phyloP scores from a whole-genome alignment of 306 rosid species.

The Lathyrus aphaca region DNA sequence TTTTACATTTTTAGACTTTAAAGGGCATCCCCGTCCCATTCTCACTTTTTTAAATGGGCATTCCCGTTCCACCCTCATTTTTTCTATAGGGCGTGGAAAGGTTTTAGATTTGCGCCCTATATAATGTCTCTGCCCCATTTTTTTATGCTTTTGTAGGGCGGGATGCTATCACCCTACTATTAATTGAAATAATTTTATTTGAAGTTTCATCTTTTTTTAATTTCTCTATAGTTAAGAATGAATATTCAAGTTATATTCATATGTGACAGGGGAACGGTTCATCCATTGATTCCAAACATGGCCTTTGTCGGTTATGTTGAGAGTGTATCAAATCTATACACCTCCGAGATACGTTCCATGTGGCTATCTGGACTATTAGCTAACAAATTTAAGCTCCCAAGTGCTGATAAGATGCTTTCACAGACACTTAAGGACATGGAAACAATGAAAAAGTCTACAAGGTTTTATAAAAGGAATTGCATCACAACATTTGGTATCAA shows the following conservation, averaged over 20 bases:
- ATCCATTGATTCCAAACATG: constrained; percentile 81
- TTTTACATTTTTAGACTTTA: too few relatives aligned
- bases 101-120: too few relatives aligned
- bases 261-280: constrained; percentile 64
- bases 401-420: constrained; percentile 61
- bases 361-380: constrained; percentile 65
- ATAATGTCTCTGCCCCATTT: too few relatives aligned
- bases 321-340: constrained; percentile 66
- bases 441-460: constrained; percentile 56
- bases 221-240: not conserved
- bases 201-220: not conserved
- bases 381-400: constrained; percentile 63
- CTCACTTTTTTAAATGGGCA: not conserved
- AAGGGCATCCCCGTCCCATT: too few relatives aligned
- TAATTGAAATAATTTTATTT: too few relatives aligned
- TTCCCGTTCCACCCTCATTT: too few relatives aligned
- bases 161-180: too few relatives aligned
- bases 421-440: constrained; percentile 54
- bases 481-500: constrained; percentile 69
- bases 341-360: constrained; percentile 68
- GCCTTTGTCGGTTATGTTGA: constrained; percentile 73
- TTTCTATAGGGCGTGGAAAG: too few relatives aligned
- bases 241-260: constrained; percentile 13
- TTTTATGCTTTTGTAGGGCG: too few relatives aligned
- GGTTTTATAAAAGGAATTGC: constrained; percentile 71